Evolutionary conservation across 345 rosid species (phyloP), one percentile per base, ranked within the genome.

Genomic region (Crucihimalaya himalaica): DNA sequence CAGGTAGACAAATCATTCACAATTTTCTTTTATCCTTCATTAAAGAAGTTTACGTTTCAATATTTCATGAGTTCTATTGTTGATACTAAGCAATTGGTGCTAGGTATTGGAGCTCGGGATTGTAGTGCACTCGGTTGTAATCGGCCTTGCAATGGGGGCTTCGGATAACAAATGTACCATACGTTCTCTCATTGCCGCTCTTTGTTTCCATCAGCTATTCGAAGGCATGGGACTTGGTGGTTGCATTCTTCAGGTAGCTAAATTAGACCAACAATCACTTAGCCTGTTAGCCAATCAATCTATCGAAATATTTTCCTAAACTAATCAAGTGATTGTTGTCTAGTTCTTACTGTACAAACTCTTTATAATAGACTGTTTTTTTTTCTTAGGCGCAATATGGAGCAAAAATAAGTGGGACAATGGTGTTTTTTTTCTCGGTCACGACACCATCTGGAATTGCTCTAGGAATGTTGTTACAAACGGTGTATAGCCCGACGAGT

Each of bases 361-460:
- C 5, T 12, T 51, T 20, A 28, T 29, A 20, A 28, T 15, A 63
- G 1, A 8, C 53, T 16, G 20, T 8, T 48, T 6, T 8, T 6
- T 61, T 25, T 34, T 20, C 27, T 29, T 25, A 85, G 89, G 89
- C 85, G 27, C 80, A 78, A 31, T 81, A 81, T 35, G 79, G 63
- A 63, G 0, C 2, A 0, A 83, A 66, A 58, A 65, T 37, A 40
- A 72, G 71, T 7, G 61, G 72, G 25, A 74, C 51, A 13, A 70
- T 80, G 85, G 75, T 63, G 45, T 39, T 80, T 16, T 81, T 85
- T 20, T 83, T 83, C 77, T 83, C 85, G 5, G 47, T 68, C n/a
- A 81, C 87, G 9, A 83, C 87, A 4, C 89, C 86, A 9, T n/a
- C 61, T 6, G 86, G 86, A 21, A 79, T 85, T 35, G 78, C 1